Conservation (phyloP, 2,329 filamentous ascomycete genomes). For the Hypoxylon sp. region DNA sequence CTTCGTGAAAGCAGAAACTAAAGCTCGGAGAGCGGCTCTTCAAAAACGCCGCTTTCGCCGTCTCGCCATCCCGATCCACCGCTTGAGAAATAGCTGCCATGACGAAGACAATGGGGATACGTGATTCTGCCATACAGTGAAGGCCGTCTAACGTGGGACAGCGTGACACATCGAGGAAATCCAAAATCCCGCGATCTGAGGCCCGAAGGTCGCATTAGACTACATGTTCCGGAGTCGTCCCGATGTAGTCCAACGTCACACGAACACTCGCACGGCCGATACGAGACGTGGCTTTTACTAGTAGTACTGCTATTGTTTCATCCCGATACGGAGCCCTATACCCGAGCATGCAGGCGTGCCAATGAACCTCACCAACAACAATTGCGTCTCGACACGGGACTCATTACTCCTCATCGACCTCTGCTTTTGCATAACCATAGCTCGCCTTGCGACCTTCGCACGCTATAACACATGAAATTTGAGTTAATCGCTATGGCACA, state of each 20-base stretch:
- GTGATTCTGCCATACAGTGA: slow-evolving; percentile 6
- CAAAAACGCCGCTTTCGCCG: slow-evolving; percentile 40
- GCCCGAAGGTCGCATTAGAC: slow-evolving; percentile 23
- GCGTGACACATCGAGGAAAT: slow-evolving; percentile 11
- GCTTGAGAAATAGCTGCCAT: slow-evolving; percentile 6
- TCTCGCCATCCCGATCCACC: slow-evolving; percentile 44
- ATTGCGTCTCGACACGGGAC: slow-evolving; percentile 19
- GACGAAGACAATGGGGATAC: slow-evolving; percentile 13
- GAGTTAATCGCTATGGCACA: slow-evolving; percentile 12
- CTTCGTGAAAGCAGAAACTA: slow-evolving; percentile 32
- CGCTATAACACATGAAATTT: slow-evolving; percentile 14
- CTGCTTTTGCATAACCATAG: slow-evolving; percentile 25
- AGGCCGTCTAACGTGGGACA: slow-evolving; percentile 16
- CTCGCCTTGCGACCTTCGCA: slow-evolving; percentile 3
- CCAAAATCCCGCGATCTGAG: slow-evolving; percentile 29
- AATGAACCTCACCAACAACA: slow-evolving; percentile 21
- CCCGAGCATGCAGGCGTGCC: slow-evolving; percentile 38
- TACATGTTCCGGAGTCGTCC: slow-evolving; percentile 18
- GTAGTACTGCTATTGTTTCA: slow-evolving; percentile 19
- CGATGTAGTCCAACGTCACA: slow-evolving; percentile 36
- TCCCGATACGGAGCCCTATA: slow-evolving; percentile 24
- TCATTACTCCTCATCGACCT: slow-evolving; percentile 13
- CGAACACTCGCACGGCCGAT: slow-evolving; percentile 45
- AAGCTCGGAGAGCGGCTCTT: slow-evolving; percentile 42
- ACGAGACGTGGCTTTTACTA: slow-evolving; percentile 39